A percentile compares a stretch with the other conserved stretches of the same genome.
Conservation (phyloP, 371 early-diverging fungal species). For the Smittium culicis region DNA sequence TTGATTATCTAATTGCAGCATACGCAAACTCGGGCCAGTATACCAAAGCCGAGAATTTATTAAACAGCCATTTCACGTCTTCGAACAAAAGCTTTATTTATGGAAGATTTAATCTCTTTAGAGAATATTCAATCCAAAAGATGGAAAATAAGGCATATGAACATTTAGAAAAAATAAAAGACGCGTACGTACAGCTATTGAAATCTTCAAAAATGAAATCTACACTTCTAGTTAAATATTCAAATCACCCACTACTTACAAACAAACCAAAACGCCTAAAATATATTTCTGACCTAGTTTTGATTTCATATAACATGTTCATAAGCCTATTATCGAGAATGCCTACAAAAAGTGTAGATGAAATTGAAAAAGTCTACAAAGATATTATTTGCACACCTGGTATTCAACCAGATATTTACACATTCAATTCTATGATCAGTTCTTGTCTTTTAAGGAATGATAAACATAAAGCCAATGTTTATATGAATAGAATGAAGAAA, state of each 20-base stretch:
- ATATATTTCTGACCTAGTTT: not conserved
- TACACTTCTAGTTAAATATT: not conserved
- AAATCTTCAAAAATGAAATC: not conserved
- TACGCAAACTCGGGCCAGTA: slow-evolving; percentile 4
- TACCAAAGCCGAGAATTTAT: not conserved
- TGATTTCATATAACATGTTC: not conserved
- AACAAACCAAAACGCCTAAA: not conserved
- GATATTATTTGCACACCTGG: not conserved
- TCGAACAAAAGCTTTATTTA: not conserved
- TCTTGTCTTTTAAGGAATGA: not conserved
- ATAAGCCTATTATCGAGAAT: not conserved
- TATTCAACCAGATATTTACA: not conserved
- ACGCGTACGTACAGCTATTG: not conserved
- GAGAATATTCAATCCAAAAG: not conserved
- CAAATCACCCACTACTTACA: not conserved
- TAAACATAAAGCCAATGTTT: not conserved
- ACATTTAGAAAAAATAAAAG: not conserved
- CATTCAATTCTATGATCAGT: not conserved
- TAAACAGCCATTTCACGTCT: not conserved
- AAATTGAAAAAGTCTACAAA: not conserved
- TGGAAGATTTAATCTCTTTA: not conserved
- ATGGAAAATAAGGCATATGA: not conserved
- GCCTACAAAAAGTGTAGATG: not conserved
- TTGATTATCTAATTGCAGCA: not conserved
- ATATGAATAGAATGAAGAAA: slow-evolving; percentile 3